These are phyloP conservation scores for Rubroshorea leprosula DNA, from an alignment of 345 rosid genomes.

Conservation along the genomic window DNA sequence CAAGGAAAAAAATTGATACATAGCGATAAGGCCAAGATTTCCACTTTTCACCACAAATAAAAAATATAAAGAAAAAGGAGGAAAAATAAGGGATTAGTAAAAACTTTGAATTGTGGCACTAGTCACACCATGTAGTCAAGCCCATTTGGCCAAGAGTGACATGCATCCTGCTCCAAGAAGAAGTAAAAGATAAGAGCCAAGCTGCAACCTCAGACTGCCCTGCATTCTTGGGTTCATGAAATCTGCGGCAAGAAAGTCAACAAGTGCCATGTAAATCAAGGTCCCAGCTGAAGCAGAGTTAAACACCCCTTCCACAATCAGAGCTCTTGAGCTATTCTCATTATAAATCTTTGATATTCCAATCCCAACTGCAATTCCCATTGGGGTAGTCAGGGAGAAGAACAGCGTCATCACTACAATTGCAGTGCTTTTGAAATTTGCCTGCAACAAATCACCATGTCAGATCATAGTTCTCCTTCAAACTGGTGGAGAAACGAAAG, in stretches of 20 bases:
- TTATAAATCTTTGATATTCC: constrained; percentile 37
- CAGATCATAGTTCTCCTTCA: no score
- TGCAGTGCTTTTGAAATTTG: constrained; percentile 19
- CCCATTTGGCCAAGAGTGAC: constrained; percentile 63
- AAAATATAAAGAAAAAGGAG: no score
- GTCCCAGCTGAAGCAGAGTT: constrained; percentile 7
- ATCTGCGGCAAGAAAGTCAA: constrained; percentile 1
- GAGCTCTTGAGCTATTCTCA: constrained; percentile 43
- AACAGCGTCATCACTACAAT: constrained; percentile 38
- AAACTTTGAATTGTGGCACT: no score
- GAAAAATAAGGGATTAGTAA: no score
- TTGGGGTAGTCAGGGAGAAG: constrained; percentile 53
- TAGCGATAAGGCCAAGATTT: no score
- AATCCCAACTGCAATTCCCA: constrained; percentile 51
- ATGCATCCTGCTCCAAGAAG: constrained; percentile 50
- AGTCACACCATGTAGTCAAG: no score
- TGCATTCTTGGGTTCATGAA: constrained; percentile 16
- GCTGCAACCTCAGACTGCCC: constrained; percentile 26
- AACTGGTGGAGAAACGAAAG: no score
- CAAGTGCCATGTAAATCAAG: constrained; percentile 6
- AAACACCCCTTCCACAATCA: constrained; percentile 13
- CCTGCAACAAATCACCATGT: no score
- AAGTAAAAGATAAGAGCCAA: constrained; percentile 25
- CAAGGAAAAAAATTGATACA: no score
- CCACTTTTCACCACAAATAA: no score